phyloP scores from a whole-genome alignment of 352 stramenopile species.

The Pythium grandisporangium region DNA sequence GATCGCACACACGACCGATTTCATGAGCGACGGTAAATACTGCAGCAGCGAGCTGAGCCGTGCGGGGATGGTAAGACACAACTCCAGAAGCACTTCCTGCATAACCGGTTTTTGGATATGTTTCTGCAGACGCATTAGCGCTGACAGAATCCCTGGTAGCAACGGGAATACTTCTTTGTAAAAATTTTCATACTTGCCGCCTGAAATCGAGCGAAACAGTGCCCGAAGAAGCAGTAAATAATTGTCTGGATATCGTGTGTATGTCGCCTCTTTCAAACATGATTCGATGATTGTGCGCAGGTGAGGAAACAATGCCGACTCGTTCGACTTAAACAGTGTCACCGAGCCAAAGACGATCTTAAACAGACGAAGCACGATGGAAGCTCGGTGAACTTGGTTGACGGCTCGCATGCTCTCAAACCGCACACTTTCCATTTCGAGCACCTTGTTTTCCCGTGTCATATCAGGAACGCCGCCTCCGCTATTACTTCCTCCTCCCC shows the following conservation, averaged over 20 bases:
- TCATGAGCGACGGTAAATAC: constrained; percentile 94
- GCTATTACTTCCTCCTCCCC: too few species aligned
- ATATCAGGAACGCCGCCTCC: constrained; percentile 77
- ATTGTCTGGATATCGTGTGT: constrained; percentile 89
- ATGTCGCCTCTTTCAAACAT: constrained; percentile 87
- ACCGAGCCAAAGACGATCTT: constrained; percentile 96
- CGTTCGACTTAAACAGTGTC: constrained; percentile 94
- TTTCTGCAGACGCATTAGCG: constrained; percentile 90
- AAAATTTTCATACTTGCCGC: constrained; percentile 97
- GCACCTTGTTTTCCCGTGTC: constrained; percentile 63
- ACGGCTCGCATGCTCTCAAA: constrained; percentile 80
- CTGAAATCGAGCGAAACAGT: constrained; percentile 95
- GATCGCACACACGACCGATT: constrained; percentile 92
- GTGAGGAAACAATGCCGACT: constrained; percentile 90
- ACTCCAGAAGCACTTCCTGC: constrained; percentile 91
- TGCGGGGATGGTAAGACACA: constrained; percentile 95
- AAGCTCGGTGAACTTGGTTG: constrained; percentile 60
- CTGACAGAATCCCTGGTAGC: constrained; percentile 89
- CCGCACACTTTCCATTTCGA: constrained; percentile 52
- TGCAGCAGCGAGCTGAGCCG: constrained; percentile 94
- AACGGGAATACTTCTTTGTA: constrained; percentile 96
- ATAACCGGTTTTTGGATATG: constrained; percentile 80
- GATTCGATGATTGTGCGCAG: constrained; percentile 91
- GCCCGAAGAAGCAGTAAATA: constrained; percentile 92
- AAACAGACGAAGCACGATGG: constrained; percentile 89